Evolutionary conservation across 495 filamentous ascomycete genomes (phyloP).

Genomic region (Barbatosphaeria neglecta): DNA sequence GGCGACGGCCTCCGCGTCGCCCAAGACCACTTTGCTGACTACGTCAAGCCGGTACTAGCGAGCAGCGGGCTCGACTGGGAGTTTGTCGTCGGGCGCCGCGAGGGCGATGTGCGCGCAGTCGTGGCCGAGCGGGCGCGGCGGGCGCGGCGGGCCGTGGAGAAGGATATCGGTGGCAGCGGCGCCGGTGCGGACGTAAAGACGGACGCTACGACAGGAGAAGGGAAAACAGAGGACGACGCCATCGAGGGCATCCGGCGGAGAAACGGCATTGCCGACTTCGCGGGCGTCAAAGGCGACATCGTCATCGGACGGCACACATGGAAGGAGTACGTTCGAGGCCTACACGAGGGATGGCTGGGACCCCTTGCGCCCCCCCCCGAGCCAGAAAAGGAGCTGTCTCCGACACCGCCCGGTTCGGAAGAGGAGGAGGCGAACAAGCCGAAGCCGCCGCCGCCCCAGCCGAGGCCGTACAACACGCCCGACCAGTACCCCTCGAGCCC

Average conservation of each 20-base stretch:
- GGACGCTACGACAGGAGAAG: background rate
- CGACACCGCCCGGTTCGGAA: slow-evolving; percentile 12
- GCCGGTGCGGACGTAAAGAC: slow-evolving; percentile 18
- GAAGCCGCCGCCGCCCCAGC: slow-evolving; percentile 31
- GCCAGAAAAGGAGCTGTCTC: slow-evolving; percentile 15
- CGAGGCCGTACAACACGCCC: slow-evolving; percentile 55
- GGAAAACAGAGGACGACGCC: slow-evolving; percentile 38
- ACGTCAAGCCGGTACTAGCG: slow-evolving; percentile 85
- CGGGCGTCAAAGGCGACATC: slow-evolving; percentile 68
- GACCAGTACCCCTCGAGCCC: slow-evolving; percentile 52
- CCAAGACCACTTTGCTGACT: slow-evolving; percentile 90
- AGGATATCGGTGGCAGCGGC: slow-evolving; percentile 31
- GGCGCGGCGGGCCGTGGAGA: slow-evolving; percentile 46
- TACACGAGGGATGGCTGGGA: slow-evolving; percentile 95
- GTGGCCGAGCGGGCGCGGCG: slow-evolving; percentile 74
- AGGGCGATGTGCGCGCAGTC: slow-evolving; percentile 76
- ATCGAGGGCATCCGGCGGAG: slow-evolving; percentile 43
- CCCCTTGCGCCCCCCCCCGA: slow-evolving; percentile 42
- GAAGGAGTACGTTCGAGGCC: slow-evolving; percentile 91
- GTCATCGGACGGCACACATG: slow-evolving; percentile 87
- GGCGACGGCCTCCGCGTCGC: slow-evolving; percentile 70
- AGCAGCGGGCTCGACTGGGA: slow-evolving; percentile 89
- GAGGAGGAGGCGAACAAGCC: slow-evolving; percentile 23
- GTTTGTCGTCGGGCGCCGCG: slow-evolving; percentile 77
- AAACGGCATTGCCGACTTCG: slow-evolving; percentile 54